Conservation (phyloP, 768 basidiomycete genomes). For the Lyophyllum decastes region DNA sequence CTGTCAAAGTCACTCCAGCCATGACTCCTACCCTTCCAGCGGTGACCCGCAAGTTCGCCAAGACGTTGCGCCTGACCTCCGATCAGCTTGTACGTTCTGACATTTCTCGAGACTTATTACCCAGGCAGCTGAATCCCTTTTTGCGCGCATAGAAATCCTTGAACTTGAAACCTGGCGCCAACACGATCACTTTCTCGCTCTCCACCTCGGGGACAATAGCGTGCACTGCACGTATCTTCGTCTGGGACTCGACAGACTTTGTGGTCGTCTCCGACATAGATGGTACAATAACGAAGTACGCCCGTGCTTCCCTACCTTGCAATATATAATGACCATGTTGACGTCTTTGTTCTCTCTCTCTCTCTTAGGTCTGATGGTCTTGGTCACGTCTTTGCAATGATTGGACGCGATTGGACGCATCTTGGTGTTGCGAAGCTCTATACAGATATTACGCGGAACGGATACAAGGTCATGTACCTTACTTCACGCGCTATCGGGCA, state of each 20-base stretch:
- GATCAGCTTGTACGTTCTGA: constrained; percentile 78
- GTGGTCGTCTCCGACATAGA: constrained; percentile 98
- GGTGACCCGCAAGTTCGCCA: constrained; percentile 67
- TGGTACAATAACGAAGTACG: constrained; percentile 97
- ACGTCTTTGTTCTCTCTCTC: neutral
- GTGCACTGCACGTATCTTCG: constrained; percentile 90
- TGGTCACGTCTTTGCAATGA: constrained; percentile 96
- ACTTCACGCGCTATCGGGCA: constrained; percentile 98
- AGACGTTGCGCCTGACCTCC: constrained; percentile 90
- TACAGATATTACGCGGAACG: constrained; percentile 92
- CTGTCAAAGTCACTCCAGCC: constrained; percentile 19
- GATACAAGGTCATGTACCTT: constrained; percentile 97
- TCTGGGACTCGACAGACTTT: constrained; percentile 91
- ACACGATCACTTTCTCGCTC: constrained; percentile 91
- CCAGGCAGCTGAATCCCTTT: neutral
- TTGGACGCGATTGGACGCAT: constrained; percentile 98
- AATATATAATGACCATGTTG: neutral
- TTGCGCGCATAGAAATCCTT: constrained; percentile 67
- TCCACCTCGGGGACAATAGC: constrained; percentile 79
- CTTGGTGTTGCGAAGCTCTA: constrained; percentile 96
- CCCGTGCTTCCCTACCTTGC: neutral
- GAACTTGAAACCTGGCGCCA: constrained; percentile 82
- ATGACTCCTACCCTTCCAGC: constrained; percentile 15
- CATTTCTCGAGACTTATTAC: neutral
- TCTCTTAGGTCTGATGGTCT: constrained; percentile 83